Conservation (phyloP, 495 filamentous ascomycete genomes). For the Symbiotaphrina buchneri region DNA sequence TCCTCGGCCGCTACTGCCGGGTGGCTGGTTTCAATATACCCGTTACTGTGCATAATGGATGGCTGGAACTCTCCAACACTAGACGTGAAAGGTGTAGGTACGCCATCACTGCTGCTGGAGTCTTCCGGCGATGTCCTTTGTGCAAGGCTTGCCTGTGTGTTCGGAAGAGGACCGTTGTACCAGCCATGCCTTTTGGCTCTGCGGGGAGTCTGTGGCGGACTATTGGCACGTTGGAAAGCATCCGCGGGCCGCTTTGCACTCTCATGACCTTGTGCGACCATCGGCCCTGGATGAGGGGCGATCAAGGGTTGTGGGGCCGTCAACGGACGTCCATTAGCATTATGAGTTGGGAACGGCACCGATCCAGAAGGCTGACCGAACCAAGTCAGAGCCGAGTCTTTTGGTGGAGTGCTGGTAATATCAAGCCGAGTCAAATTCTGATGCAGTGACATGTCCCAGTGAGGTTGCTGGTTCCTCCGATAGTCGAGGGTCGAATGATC, state of each 20-base stretch:
- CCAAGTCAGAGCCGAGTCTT: no score
- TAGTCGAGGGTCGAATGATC: slow-evolving; percentile 30
- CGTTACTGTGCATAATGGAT: slow-evolving; percentile 40
- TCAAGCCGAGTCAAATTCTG: slow-evolving; percentile 52
- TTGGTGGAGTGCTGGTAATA: no score
- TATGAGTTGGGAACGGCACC: no score
- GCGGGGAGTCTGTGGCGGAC: slow-evolving; percentile 26
- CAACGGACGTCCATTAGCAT: slow-evolving; percentile 1
- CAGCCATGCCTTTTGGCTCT: slow-evolving; percentile 42
- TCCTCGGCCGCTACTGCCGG: slow-evolving; percentile 19
- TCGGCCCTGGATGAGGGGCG: neutral
- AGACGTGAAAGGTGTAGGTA: slow-evolving; percentile 39
- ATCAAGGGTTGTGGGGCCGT: neutral
- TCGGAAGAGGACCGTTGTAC: slow-evolving; percentile 35
- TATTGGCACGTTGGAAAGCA: slow-evolving; percentile 4
- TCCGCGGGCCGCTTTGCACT: neutral
- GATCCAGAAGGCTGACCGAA: no score
- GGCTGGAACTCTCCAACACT: slow-evolving; percentile 34
- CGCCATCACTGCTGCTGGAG: slow-evolving; percentile 41
- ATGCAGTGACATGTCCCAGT: slow-evolving; percentile 61
- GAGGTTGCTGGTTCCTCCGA: slow-evolving; percentile 31
- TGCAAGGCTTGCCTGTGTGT: slow-evolving; percentile 12
- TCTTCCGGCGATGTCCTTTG: slow-evolving; percentile 45
- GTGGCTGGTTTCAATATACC: slow-evolving; percentile 30
- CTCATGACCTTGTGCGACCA: no score